Evolutionary conservation across 2,329 filamentous ascomycete genomes (phyloP).

Genomic region (Botrytis fragariae): DNA sequence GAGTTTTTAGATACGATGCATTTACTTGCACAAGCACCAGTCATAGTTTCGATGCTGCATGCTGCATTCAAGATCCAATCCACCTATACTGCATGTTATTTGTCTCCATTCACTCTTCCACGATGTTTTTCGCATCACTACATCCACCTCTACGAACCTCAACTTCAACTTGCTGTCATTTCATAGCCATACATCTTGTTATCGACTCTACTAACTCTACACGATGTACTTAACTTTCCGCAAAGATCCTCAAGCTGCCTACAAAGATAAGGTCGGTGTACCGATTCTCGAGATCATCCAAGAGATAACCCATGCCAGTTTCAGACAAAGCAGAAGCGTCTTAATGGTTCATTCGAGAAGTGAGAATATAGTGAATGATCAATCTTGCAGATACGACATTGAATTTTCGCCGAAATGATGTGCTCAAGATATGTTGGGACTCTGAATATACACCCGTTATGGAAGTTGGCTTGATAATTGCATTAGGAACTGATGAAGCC

Average conservation of each 20-base stretch:
- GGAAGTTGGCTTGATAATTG: too few relatives aligned
- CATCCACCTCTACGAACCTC: neutral
- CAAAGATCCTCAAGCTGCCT: neutral
- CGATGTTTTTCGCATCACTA: neutral
- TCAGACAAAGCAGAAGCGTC: constrained; percentile 47
- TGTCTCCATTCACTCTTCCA: too few relatives aligned
- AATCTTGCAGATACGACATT: too few relatives aligned
- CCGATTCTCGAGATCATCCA: constrained; percentile 40
- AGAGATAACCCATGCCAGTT: constrained; percentile 43
- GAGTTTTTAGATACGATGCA: neutral
- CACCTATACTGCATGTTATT: neutral
- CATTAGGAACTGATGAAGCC: too few relatives aligned
- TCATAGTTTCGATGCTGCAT: neutral
- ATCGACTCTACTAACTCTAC: too few relatives aligned
- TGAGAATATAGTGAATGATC: too few relatives aligned
- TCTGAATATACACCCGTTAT: too few relatives aligned
- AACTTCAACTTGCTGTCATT: neutral
- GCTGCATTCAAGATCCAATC: neutral
- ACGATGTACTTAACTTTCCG: neutral
- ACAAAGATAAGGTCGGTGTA: too few relatives aligned
- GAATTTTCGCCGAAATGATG: too few relatives aligned
- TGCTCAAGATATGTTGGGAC: too few relatives aligned
- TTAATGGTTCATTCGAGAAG: constrained; percentile 37
- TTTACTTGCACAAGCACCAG: neutral
- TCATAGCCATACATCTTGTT: neutral